phyloP scores from a whole-genome alignment of 768 basidiomycete species.

The Lepiota venenata region DNA sequence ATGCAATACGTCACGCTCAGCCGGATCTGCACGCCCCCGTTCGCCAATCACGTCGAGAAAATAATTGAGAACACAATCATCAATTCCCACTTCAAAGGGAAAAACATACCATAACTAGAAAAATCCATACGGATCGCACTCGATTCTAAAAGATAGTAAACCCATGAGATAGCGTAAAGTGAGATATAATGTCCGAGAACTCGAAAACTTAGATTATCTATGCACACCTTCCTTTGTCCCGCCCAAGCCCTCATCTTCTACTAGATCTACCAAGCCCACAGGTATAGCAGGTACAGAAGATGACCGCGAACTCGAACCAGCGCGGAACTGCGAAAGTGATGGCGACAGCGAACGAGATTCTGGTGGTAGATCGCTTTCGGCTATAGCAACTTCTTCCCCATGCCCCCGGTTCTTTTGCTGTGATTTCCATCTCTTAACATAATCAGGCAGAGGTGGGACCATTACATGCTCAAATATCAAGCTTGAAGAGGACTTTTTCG shows the following conservation, averaged over 20 bases:
- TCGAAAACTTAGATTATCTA: slow-evolving; percentile 10
- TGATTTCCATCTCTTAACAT: slow-evolving; percentile 3
- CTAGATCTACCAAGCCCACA: background rate
- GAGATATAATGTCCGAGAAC: background rate
- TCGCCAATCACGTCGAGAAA: slow-evolving; percentile 9
- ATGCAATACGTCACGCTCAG: slow-evolving; percentile 34
- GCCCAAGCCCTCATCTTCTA: background rate
- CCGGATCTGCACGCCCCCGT: slow-evolving; percentile 34
- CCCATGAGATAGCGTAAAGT: background rate
- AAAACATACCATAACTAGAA: slow-evolving; percentile 9
- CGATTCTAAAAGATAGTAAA: background rate
- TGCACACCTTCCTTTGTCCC: slow-evolving; percentile 10
- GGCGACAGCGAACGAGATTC: background rate
- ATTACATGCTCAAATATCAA: slow-evolving; percentile 2
- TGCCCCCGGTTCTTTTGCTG: background rate
- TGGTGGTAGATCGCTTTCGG: background rate
- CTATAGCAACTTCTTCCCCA: background rate
- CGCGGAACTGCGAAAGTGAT: slow-evolving; percentile 2
- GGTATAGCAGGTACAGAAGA: background rate
- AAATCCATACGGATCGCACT: background rate
- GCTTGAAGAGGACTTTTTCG: background rate
- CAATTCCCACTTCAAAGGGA: background rate
- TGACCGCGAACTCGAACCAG: background rate
- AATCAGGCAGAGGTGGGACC: slow-evolving; percentile 5
- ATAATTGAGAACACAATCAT: background rate